Base-by-base conservation (phyloP, 2,329 filamentous ascomycete species). In the Penicillium sp. region DNA sequence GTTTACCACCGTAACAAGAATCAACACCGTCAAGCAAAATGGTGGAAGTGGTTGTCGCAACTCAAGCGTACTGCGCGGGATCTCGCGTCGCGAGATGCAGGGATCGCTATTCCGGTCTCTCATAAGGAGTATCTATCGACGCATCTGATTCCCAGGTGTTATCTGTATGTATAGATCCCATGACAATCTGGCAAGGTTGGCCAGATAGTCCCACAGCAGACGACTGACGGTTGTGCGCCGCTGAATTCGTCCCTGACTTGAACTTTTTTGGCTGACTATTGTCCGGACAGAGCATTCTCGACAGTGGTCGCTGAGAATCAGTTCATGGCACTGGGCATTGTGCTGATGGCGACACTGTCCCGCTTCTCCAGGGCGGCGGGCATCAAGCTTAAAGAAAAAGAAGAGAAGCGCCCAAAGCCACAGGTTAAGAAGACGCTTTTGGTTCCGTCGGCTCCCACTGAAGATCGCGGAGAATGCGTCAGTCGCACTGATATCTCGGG, bases 1-100 rank as follows among this genome's bases (percentile, higher is more conserved):
- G 80, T 94, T 60, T 81, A 84, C 68, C 83, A 88, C 65, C 88
- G 90, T 60, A 93, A 96, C 74, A 85, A 84, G 64, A 97, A 96
- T 72, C 91, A 97, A 72, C 91, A 97, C 68, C 83, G 83, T 47
- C 76, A 79, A 53, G 80, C 84, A 28, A 81, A 82, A 63, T 98
- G 91, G 91, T 97, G 87, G 82, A 80, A 82, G 59, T 75, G 74
- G 60, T 81, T 96, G 52, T 78, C 78, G 45, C 77, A 85, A 54
- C 77, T 96, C 55, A 82, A 88, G 33, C 85, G 87, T 40, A 77
- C 82, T 48, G 66, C 85, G 7, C 70, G 71, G 7, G 76, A 77
- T 46, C 71, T 95, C 2, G 59, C 65, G 39, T 73, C 73, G 18
- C 52, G 77, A 37, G 55, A 69, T 50, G 28, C 47, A 35, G 27